These are phyloP conservation scores for Colletotrichum cereale DNA, from an alignment of 2,329 filamentous ascomycete species.

Conservation along the genomic window DNA sequence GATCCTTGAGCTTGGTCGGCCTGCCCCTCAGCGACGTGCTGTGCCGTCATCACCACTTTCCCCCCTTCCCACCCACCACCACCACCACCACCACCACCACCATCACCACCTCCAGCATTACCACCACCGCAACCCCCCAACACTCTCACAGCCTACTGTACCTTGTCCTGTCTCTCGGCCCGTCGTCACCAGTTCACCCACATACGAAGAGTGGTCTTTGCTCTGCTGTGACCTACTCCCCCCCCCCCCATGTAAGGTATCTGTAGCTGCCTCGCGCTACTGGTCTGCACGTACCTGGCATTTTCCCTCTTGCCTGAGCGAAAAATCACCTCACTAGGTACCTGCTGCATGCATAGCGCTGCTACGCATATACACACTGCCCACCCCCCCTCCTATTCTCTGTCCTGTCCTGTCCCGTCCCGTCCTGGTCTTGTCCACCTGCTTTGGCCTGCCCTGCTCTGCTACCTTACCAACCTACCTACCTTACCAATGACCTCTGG, in stretches of 20 bases:
- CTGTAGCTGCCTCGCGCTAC: conserved; percentile 37
- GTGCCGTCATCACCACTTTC: conserved; percentile 41
- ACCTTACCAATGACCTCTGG: conserved; percentile 20
- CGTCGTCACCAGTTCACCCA: conserved; percentile 33
- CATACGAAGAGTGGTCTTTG: conserved; percentile 25
- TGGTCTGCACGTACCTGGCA: conserved; percentile 46
- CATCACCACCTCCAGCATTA: conserved; percentile 11
- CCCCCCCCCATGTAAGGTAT: background rate
- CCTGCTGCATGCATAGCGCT: conserved; percentile 39
- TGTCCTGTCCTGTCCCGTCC: conserved; percentile 36
- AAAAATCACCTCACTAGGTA: conserved; percentile 40
- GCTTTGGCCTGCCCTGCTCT: conserved; percentile 23
- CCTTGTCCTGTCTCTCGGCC: conserved; percentile 32
- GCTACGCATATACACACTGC: conserved; percentile 37
- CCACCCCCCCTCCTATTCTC: conserved; percentile 36
- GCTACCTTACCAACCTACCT: conserved; percentile 24
- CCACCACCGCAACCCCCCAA: conserved; percentile 16
- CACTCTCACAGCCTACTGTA: conserved; percentile 17
- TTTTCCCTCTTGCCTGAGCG: conserved; percentile 37
- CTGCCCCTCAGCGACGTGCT: conserved; percentile 40
- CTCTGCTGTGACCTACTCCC: conserved; percentile 15
- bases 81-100: conserved; percentile 19
- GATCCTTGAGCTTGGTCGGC: conserved; percentile 34
- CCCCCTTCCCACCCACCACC: conserved; percentile 33
- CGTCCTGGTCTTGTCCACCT: conserved; percentile 36